phyloP scores from a whole-genome alignment of 768 basidiomycete species.

The Lentinula lateritia region DNA sequence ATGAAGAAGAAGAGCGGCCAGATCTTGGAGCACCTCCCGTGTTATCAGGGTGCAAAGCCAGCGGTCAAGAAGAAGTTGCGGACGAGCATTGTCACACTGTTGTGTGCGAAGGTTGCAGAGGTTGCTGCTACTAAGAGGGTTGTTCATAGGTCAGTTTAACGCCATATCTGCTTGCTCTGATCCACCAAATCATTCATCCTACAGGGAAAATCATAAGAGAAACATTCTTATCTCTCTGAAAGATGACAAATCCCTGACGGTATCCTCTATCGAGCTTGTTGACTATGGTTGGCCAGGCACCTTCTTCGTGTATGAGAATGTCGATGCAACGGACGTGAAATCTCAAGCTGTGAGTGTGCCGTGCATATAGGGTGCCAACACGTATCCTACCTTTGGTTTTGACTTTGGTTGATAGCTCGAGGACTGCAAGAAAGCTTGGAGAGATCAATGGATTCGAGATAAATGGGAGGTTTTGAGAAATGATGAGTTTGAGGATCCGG shows the following conservation, averaged over 20 bases:
- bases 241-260: neutral
- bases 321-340: neutral
- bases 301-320: neutral
- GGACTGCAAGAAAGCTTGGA: neutral
- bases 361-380: neutral
- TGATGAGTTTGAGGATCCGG: neutral
- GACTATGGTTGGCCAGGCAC: neutral
- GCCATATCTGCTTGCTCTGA: neutral
- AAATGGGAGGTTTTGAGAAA: neutral
- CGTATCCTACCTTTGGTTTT: neutral
- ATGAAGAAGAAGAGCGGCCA: neutral
- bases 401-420: neutral
- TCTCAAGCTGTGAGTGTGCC: neutral
- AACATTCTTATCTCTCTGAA: neutral
- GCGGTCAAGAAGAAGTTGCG: neutral
- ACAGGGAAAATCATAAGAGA: neutral
- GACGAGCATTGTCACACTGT: neutral
- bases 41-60: neutral
- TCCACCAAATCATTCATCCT: neutral
- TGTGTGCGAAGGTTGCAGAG: neutral
- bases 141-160: neutral
- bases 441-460: neutral
- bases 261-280: neutral
- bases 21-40: neutral
- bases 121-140: neutral